A percentile compares a stretch with the other conserved stretches of the same genome.
phyloP scores from a whole-genome alignment of 139 green algal species.

The Tetratostichococcus sp. region DNA sequence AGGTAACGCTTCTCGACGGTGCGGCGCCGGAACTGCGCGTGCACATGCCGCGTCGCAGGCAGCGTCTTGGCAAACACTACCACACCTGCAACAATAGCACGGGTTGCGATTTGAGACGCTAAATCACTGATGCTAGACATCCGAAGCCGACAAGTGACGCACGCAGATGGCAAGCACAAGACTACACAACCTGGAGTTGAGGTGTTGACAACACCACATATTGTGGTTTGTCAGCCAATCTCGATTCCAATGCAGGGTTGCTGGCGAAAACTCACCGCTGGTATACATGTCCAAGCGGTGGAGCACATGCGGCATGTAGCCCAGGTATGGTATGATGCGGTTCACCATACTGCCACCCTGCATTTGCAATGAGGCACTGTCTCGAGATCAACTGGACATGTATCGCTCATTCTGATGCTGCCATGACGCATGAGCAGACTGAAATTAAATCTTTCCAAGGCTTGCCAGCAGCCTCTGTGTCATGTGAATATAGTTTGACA shows the following conservation, averaged over 20 bases:
- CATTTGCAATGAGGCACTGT: background rate
- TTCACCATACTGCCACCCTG: conserved; percentile 74
- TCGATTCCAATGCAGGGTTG: conserved; percentile 29
- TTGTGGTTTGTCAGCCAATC: too few species aligned
- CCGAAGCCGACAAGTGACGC: too few species aligned
- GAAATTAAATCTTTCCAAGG: too few species aligned
- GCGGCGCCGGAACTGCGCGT: conserved; percentile 17
- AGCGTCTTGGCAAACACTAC: background rate
- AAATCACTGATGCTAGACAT: too few species aligned
- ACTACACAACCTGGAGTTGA: too few species aligned
- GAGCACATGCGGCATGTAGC: conserved; percentile 24
- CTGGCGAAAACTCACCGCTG: conserved; percentile 44
- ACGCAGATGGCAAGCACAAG: too few species aligned
- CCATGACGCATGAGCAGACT: too few species aligned
- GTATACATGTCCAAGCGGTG: conserved; percentile 82
- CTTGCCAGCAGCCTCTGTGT: too few species aligned
- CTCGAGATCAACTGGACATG: background rate
- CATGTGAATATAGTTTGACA: too few species aligned
- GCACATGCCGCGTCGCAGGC: background rate
- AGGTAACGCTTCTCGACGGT: conserved; percentile 69
- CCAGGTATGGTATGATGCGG: conserved; percentile 56
- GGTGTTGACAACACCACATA: too few species aligned
- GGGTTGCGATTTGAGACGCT: too few species aligned
- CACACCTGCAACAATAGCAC: background rate
- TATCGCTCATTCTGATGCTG: too few species aligned